phyloP scores from a whole-genome alignment of 129 eudicot genomes.

The Ambrosia artemisiifolia region DNA sequence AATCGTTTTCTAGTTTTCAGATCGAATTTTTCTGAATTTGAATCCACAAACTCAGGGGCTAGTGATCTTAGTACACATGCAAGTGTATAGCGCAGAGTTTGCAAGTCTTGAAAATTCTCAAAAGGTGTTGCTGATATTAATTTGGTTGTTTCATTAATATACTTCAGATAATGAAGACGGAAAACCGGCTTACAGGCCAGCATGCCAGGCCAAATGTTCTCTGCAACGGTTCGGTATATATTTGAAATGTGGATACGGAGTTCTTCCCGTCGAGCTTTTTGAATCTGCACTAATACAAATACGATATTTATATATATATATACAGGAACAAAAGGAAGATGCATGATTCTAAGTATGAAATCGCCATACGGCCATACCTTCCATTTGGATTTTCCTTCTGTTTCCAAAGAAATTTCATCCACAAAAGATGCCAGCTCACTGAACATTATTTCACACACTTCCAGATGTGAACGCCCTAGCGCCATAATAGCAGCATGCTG shows the following conservation, averaged over 20 bases:
- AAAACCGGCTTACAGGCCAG: constrained; percentile 81
- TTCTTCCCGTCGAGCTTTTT: constrained; percentile 91
- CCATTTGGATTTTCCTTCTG: constrained; percentile 91
- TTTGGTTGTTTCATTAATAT: constrained; percentile 81
- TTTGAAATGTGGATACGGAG: constrained; percentile 82
- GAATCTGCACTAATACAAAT: constrained; percentile 49
- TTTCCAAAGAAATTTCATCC: constrained; percentile 77
- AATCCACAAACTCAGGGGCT: constrained; percentile 92
- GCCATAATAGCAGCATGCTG: constrained; percentile 92
- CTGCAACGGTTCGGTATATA: constrained; percentile 75
- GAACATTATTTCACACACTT: constrained; percentile 88
- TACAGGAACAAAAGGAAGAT: neutral
- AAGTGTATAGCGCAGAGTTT: constrained; percentile 85
- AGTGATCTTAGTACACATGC: constrained; percentile 76
- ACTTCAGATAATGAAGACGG: constrained; percentile 75
- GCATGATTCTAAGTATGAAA: constrained; percentile 15
- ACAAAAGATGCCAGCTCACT: constrained; percentile 77
- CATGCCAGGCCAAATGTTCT: constrained; percentile 94
- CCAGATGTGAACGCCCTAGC: constrained; percentile 87
- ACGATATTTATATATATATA: neutral
- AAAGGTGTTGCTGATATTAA: constrained; percentile 50
- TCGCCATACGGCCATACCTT: constrained; percentile 56
- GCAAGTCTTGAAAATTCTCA: constrained; percentile 78
- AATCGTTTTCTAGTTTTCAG: constrained; percentile 67
- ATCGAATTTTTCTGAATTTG: constrained; percentile 90